A percentile compares a stretch with the other conserved stretches of the same genome.
phyloP scores from a whole-genome alignment of 371 early-diverging fungal genomes.

The Sporodiniella umbellata region DNA sequence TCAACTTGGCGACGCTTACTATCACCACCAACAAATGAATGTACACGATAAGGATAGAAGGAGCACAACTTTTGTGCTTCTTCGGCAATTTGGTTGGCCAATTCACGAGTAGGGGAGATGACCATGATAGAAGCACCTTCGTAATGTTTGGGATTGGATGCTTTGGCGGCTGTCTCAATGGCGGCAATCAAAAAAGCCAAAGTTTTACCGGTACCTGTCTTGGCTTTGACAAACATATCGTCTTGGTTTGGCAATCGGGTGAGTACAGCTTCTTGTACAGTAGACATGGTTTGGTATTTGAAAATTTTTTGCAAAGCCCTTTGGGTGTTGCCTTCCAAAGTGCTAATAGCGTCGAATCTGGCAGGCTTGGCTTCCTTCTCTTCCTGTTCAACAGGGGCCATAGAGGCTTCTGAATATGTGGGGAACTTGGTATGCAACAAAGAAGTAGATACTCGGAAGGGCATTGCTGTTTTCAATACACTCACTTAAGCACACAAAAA shows the following conservation, averaged over 20 bases:
- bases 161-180: constrained; percentile 64
- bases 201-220: constrained; percentile 99
- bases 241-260: constrained; percentile 65
- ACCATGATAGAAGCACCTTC: constrained; percentile 73
- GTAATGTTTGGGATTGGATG: constrained; percentile 35
- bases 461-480: no score
- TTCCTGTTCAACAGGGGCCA: constrained; percentile 1
- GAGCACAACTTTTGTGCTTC: constrained; percentile 75
- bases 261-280: constrained; percentile 82
- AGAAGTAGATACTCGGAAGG: background rate
- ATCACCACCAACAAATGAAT: constrained; percentile 91
- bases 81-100: constrained; percentile 90
- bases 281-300: constrained; percentile 73
- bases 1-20: constrained; percentile 60
- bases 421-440: background rate
- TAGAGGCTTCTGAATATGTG: background rate
- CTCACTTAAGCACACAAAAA: no score
- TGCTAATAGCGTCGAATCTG: constrained; percentile 52
- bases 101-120: constrained; percentile 96
- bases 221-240: constrained; percentile 89
- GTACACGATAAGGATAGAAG: constrained; percentile 67
- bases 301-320: constrained; percentile 65
- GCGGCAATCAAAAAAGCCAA: constrained; percentile 91
- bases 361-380: constrained; percentile 5
- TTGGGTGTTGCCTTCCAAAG: constrained; percentile 55